A percentile compares a stretch with the other conserved stretches of the same genome.
phyloP scores from a whole-genome alignment of 192 early-diverging fungal genomes.

The Coemansia sp. region DNA sequence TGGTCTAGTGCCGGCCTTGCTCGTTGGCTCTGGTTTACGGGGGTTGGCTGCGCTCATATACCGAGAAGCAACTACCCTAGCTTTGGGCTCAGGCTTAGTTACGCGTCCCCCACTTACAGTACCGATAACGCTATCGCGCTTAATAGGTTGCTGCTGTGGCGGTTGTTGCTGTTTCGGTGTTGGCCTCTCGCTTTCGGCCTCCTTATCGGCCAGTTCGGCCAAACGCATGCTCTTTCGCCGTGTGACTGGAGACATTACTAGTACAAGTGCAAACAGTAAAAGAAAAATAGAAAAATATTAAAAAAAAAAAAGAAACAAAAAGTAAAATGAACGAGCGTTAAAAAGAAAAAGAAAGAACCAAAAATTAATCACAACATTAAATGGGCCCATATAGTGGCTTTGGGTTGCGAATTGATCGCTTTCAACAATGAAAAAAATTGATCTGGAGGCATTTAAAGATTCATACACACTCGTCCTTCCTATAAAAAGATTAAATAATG shows the following conservation, averaged over 20 bases:
- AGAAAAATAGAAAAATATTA: conserved; percentile 1
- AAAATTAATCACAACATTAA: neutral
- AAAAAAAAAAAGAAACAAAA: neutral
- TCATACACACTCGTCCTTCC: neutral
- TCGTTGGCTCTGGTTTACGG: neutral
- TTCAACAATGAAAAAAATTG: neutral
- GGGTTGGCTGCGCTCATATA: conserved; percentile 31
- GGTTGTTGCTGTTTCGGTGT: neutral
- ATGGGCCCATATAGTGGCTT: neutral
- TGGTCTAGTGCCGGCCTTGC: neutral
- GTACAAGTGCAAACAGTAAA: neutral
- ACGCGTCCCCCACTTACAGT: conserved; percentile 22
- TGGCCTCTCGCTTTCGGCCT: neutral
- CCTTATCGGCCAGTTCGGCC: conserved; percentile 11
- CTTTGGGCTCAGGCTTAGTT: conserved; percentile 36
- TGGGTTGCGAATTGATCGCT: neutral
- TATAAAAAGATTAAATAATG: conserved; percentile 58
- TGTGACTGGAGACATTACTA: conserved; percentile 22
- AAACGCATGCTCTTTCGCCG: conserved; percentile 44
- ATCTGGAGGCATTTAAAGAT: neutral
- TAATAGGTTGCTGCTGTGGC: neutral
- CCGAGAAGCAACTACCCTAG: conserved; percentile 40
- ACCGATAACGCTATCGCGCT: conserved; percentile 14
- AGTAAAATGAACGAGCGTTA: too few species aligned
- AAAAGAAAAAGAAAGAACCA: neutral